Evolutionary conservation across 1,284 basidiomycete species (phyloP).

Genomic region (Earliella scabrosa): DNA sequence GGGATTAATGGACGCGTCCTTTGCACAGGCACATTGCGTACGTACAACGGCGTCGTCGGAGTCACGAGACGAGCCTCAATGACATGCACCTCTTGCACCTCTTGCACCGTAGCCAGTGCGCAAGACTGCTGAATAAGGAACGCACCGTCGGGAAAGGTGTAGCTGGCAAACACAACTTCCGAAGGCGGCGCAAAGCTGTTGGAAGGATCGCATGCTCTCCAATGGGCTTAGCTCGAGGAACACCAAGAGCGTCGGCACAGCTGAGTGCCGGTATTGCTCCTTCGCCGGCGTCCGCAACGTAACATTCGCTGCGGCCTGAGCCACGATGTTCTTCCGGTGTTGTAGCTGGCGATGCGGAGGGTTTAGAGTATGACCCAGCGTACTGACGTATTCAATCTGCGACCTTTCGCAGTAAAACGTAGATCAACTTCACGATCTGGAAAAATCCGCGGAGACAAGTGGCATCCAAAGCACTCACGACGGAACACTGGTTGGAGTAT

Average conservation of each 20-base stretch:
- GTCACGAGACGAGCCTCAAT: neutral
- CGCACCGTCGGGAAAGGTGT: too few relatives aligned
- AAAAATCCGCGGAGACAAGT: conserved; percentile 1
- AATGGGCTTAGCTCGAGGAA: conserved; percentile 8
- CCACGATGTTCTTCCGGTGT: conserved; percentile 20
- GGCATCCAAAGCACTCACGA: conserved; percentile 9
- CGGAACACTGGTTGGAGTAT: neutral
- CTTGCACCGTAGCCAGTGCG: too few relatives aligned
- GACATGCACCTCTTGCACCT: neutral
- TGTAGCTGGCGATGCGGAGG: neutral
- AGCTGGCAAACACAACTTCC: too few relatives aligned
- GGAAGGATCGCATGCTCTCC: too few relatives aligned
- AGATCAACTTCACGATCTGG: neutral
- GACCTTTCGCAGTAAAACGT: neutral
- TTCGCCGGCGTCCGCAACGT: neutral
- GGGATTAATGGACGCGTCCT: conserved; percentile 4
- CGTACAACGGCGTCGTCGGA: neutral
- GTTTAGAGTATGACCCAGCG: neutral
- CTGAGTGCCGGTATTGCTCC: conserved; percentile 9
- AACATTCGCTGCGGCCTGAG: neutral
- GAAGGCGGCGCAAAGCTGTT: too few relatives aligned
- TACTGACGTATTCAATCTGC: neutral
- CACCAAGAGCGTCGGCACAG: neutral
- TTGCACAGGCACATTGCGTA: conserved; percentile 13
- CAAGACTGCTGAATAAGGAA: too few relatives aligned